These are phyloP conservation scores for Diplodia scrobiculata DNA, from an alignment of 2,329 filamentous ascomycete species.

Conservation along the genomic window DNA sequence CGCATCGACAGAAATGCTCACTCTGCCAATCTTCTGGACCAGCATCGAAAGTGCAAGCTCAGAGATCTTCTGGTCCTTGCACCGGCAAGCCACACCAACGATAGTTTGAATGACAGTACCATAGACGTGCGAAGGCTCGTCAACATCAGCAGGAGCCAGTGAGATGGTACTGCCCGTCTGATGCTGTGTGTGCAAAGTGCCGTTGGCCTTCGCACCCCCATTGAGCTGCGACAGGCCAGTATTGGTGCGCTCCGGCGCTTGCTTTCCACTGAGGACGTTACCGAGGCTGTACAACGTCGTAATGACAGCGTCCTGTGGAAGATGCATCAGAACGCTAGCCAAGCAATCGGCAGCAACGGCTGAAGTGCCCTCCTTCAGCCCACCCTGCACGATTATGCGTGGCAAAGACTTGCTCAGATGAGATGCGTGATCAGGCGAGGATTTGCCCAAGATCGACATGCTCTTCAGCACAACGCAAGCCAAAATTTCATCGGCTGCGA, in stretches of 20 bases:
- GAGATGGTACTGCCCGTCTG: slow-evolving; percentile 75
- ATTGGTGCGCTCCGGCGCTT: slow-evolving; percentile 52
- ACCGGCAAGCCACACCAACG: slow-evolving; percentile 80
- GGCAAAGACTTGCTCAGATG: slow-evolving; percentile 77
- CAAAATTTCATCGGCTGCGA: slow-evolving; percentile 78
- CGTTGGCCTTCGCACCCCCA: slow-evolving; percentile 45
- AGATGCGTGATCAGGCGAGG: slow-evolving; percentile 72
- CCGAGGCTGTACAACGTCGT: slow-evolving; percentile 95
- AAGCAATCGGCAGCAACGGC: slow-evolving; percentile 80
- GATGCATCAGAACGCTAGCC: slow-evolving; percentile 74
- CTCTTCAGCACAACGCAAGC: slow-evolving; percentile 77
- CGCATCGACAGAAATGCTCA: slow-evolving; percentile 76
- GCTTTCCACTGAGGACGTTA: slow-evolving; percentile 81
- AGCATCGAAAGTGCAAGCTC: slow-evolving; percentile 93
- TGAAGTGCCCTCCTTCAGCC: slow-evolving; percentile 68
- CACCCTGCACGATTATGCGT: slow-evolving; percentile 83
- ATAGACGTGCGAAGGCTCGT: slow-evolving; percentile 76
- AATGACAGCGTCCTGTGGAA: slow-evolving; percentile 91
- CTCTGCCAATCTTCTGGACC: slow-evolving; percentile 88
- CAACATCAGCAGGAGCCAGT: slow-evolving; percentile 70
- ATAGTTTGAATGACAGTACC: slow-evolving; percentile 93
- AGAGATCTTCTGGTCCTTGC: slow-evolving; percentile 86
- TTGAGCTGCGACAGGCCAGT: slow-evolving; percentile 54
- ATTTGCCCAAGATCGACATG: slow-evolving; percentile 77
- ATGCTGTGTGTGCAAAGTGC: slow-evolving; percentile 51